Conservation (phyloP, 1,139 yeast genomes). For the Taphrina sp. region DNA sequence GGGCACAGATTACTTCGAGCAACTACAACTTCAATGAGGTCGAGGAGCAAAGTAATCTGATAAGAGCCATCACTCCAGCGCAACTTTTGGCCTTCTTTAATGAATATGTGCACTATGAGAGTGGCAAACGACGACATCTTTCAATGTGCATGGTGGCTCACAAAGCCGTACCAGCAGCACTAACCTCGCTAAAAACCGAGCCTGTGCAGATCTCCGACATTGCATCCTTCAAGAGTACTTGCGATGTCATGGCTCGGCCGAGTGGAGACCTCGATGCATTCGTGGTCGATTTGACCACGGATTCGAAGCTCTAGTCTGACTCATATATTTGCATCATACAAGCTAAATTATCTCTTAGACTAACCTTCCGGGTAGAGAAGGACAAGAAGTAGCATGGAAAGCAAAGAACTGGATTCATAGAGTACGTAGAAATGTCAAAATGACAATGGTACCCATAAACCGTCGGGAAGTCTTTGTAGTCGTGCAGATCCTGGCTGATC, state of each 20-base stretch:
- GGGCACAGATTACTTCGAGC: conserved; percentile 69
- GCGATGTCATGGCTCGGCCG: conserved; percentile 7
- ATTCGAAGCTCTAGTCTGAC: too few relatives aligned
- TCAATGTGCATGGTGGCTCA: conserved; percentile 46
- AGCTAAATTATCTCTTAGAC: too few relatives aligned
- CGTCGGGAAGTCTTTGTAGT: too few relatives aligned
- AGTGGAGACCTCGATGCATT: too few relatives aligned
- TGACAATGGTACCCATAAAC: too few relatives aligned
- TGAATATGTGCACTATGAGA: conserved; percentile 48
- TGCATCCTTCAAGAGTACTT: conserved; percentile 1
- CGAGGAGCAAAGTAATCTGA: conserved; percentile 56
- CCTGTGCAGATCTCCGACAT: not conserved
- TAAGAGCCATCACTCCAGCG: conserved; percentile 54
- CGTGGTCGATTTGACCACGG: too few relatives aligned
- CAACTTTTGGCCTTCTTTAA: conserved; percentile 61
- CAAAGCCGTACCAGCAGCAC: conserved; percentile 35
- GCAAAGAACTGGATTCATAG: too few relatives aligned
- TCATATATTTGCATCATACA: too few relatives aligned
- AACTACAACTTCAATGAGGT: conserved; percentile 65
- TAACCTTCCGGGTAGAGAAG: too few relatives aligned
- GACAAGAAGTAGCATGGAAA: too few relatives aligned
- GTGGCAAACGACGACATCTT: conserved; percentile 50
- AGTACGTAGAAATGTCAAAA: too few relatives aligned
- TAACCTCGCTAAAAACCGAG: not conserved
- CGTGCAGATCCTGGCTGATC: too few relatives aligned